Conservation (phyloP, 345 rosid genomes). For the Pugionium dolabratum region DNA sequence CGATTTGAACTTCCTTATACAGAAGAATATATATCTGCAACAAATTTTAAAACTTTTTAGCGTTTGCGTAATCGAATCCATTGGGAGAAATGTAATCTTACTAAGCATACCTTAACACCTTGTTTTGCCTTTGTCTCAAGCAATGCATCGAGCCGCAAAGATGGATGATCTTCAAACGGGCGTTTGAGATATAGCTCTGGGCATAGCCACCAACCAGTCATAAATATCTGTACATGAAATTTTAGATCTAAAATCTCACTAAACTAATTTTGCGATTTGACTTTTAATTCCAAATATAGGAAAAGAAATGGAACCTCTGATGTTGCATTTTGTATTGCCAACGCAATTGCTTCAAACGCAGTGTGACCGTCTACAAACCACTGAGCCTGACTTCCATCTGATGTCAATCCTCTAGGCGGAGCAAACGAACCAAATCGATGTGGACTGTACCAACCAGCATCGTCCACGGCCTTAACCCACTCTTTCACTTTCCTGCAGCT, state of each 20-base stretch:
- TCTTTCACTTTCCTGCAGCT: slow-evolving; percentile 63
- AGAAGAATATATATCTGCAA: slow-evolving; percentile 86
- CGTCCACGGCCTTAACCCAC: slow-evolving; percentile 75
- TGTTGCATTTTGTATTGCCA: slow-evolving; percentile 74
- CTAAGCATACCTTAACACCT: slow-evolving; percentile 74
- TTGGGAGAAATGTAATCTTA: background rate
- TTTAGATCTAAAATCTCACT: background rate
- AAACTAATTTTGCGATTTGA: background rate
- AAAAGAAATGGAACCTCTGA: slow-evolving; percentile 60
- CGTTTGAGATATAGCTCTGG: slow-evolving; percentile 90
- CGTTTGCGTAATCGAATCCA: slow-evolving; percentile 6
- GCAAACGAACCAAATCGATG: slow-evolving; percentile 81
- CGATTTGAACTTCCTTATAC: slow-evolving; percentile 89
- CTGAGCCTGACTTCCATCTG: slow-evolving; percentile 90
- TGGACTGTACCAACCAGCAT: slow-evolving; percentile 76
- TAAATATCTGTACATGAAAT: slow-evolving; percentile 59
- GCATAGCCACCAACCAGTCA: slow-evolving; percentile 99
- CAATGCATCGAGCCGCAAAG: slow-evolving; percentile 71
- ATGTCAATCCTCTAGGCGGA: slow-evolving; percentile 75
- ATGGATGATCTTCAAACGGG: slow-evolving; percentile 64
- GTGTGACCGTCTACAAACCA: slow-evolving; percentile 92
- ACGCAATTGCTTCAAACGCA: slow-evolving; percentile 89
- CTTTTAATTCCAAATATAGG: background rate
- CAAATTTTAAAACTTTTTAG: background rate
- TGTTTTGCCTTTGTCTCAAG: slow-evolving; percentile 83